Evolutionary conservation across 1,284 basidiomycete species (phyloP).

Genomic region (Erythrobasidium hasegawianum): DNA sequence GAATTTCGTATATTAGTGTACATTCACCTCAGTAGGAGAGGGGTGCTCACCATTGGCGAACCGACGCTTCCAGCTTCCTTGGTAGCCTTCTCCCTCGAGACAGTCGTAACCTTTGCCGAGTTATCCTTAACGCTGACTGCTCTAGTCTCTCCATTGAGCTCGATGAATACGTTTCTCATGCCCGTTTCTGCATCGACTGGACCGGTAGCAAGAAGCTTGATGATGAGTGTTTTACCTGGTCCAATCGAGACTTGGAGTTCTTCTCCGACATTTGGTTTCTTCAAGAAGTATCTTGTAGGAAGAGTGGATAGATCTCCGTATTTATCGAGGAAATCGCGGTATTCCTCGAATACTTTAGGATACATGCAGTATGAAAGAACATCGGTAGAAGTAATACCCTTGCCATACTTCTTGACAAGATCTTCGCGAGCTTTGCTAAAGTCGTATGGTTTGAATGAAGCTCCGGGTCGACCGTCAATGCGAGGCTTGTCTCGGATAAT

Average conservation of each 20-base stretch:
- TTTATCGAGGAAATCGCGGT: conserved; percentile 87
- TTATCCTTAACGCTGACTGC: conserved; percentile 92
- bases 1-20: conserved; percentile 23
- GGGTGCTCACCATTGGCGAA: conserved; percentile 65
- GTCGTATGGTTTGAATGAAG: conserved; percentile 78
- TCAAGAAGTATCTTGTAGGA: conserved; percentile 95
- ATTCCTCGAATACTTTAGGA: conserved; percentile 95
- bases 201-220: conserved; percentile 92
- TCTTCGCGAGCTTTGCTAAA: conserved; percentile 95
- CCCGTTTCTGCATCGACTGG: conserved; percentile 86
- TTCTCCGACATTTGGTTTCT: conserved; percentile 83
- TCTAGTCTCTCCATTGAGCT: conserved; percentile 90
- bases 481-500: conserved; percentile 91
- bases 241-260: conserved; percentile 97
- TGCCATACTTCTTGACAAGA: conserved; percentile 87
- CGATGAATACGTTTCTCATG: conserved; percentile 96
- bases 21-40: not conserved
- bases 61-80: conserved; percentile 91
- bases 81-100: conserved; percentile 89
- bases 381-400: conserved; percentile 86
- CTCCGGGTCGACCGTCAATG: conserved; percentile 89
- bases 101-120: conserved; percentile 89
- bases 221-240: conserved; percentile 93
- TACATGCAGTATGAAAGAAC: conserved; percentile 96
- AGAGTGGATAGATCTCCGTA: conserved; percentile 92